Conservation (phyloP, 2,329 filamentous ascomycete genomes). For the Gyromitra esculenta region DNA sequence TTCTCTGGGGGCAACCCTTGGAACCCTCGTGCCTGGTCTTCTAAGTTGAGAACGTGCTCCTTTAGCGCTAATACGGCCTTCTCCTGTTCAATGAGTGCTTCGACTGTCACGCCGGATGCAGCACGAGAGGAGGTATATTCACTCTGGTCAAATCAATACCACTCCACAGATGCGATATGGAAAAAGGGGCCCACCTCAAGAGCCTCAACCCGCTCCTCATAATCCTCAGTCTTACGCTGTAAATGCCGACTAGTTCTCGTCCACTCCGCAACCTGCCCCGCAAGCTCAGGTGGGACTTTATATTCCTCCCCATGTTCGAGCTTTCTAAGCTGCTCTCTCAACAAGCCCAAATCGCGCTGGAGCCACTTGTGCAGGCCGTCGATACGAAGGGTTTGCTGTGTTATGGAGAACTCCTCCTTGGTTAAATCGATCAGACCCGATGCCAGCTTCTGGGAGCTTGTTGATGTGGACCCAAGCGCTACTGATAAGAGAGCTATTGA, state of each 20-base stretch:
- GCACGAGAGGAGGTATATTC: conserved; percentile 58
- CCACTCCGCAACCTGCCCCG: conserved; percentile 77
- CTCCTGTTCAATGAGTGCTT: conserved; percentile 70
- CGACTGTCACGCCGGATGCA: conserved; percentile 64
- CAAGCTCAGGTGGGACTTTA: conserved; percentile 68
- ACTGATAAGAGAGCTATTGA: conserved; percentile 53
- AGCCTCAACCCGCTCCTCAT: conserved; percentile 67
- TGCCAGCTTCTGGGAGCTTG: conserved; percentile 55
- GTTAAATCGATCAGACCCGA: conserved; percentile 59
- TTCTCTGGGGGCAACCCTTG: conserved; percentile 77
- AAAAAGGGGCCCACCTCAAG: conserved; percentile 58
- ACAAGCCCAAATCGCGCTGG: conserved; percentile 12
- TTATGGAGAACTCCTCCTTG: conserved; percentile 47
- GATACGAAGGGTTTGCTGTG: conserved; percentile 57
- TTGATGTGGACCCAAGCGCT: conserved; percentile 48
- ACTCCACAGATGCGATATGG: neutral
- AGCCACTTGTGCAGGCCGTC: conserved; percentile 56
- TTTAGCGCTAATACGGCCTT: conserved; percentile 69
- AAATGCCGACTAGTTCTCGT: conserved; percentile 76
- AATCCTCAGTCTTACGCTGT: conserved; percentile 73
- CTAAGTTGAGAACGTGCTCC: conserved; percentile 69
- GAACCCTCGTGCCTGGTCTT: conserved; percentile 72
- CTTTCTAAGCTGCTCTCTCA: conserved; percentile 26
- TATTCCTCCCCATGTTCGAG: conserved; percentile 62
- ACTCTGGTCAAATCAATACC: conserved; percentile 29